Evolutionary conservation across 2,329 filamentous ascomycete species (phyloP), one percentile per base, ranked within the genome.

Genomic region (Bipolaris zeicola): DNA sequence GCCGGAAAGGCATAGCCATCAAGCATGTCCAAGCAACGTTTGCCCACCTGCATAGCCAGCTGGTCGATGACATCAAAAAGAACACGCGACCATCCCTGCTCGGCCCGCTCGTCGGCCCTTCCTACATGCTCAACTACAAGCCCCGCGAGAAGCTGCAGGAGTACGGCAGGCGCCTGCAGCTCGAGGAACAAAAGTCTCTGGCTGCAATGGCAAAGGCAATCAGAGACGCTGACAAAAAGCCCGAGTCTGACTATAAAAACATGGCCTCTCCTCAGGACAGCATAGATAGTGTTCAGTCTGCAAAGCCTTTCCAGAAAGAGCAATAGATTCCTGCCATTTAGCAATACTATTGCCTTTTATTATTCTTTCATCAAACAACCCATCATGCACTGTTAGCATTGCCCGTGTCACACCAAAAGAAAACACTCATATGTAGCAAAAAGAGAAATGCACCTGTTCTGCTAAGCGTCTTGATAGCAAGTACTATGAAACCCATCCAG

Each of bases 1-100:
- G 85, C 33, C 72, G 75, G 41, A 79, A 79, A 50, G 78, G 74
- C 42, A 73, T 78, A 51, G 77, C 77, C 13, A 82, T 84, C 58
- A 78, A 78, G 55, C 80, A 86, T 55, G 64, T 87, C 14, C 77
- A 82, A 57, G 57, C 53, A 11, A 81, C 78, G 0, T 78, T 85
- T 28, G 45, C 20, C 13, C n/a, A 36, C 10, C 59, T 76, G 20
- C 22, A 18, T 14, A 24, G 26, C 7, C n/a, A 55, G 6, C 57
- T 76, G 14, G 26, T 47, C 8, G 3, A 13, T 7, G 60, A 68
- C 6, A 24, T 68, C 6, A 57, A 37, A 3, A n/a, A 1, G 0
- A 72, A 69, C 33, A 63, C 41, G 2, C 57, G 62, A 2, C 24
- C 43, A 5, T 70, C 62, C 28, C 50, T 73, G 5, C 61, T 75